Base-by-base conservation (phyloP, 2,329 filamentous ascomycete genomes). In the Cyclaneusma minus region DNA sequence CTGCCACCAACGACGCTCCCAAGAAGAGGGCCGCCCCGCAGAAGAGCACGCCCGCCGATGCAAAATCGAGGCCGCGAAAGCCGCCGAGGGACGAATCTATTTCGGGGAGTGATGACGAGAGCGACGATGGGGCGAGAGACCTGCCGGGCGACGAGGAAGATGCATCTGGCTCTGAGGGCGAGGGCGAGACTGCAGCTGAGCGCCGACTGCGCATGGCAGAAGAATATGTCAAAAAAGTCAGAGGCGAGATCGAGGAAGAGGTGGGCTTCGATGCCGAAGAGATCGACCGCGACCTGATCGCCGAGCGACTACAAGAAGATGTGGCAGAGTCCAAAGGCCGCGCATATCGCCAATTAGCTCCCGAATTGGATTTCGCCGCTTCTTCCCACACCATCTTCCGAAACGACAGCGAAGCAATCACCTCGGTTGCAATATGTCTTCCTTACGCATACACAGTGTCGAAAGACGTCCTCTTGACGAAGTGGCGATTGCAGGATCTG, bases 191-290 rank as follows among this genome's bases (percentile, higher is more conserved):
- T 13, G 84, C 79, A 2, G 85, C 83, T 18, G 84, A 94, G 47
- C 76, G 82, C 50, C 68, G 89, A 41, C 55, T 93, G 43, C 72
- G 82, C 37, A 65, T 98, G 15, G 89, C 89, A 16, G 83, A 95
- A 55, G 73, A 81, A 43, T 95, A 98, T 50, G 66, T 98, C 29
- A 78, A 93, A 29, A 93, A 92, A 47, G 73, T 94, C 35, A 72
- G 78, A 43, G 68, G 79, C 43, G 79, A 93, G 39, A 76, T 85
- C 40, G 76, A 81, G 36, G 77, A 91, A 40, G 78, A 83, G 36
- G 66, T 65, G 28, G 89, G 84, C 20, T 98, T 95, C 45, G 84
- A 98, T 53, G 89, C 89, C 6, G 84, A 77, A 40, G 82, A 95
- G 28, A 80, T 98, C 31, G 89, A 95, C 54, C 67, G 78, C 32